Base-by-base conservation (phyloP, 768 basidiomycete species). In the Chalciporus piperatus region DNA sequence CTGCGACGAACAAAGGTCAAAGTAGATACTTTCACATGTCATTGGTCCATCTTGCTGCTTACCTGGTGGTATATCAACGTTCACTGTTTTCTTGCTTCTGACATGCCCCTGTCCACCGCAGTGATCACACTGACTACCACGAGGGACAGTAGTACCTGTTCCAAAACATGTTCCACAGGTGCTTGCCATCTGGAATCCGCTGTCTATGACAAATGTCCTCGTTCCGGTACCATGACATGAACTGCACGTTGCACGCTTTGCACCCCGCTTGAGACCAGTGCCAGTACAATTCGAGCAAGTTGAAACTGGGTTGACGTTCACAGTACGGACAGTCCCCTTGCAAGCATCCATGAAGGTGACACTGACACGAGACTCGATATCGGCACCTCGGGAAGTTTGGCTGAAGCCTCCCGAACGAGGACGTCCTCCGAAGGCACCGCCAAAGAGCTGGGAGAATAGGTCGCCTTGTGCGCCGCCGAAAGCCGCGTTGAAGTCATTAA, bases 171-270 rank as follows among this genome's bases (percentile, higher is more conserved):
- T 66, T 48, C 77, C 75, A 72, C 97, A 99, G 27, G 92, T 93
- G 55, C 85, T 90, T 20, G 93, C 85, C 92, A 99, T 95, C 67
- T 93, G 90, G 82, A 99, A 98, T 16, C 97, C 97, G 66, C 80
- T 87, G 64, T 92, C 85, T 63, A 99, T 81, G 47, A 92, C 85
- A 69, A 90, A 98, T 16, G 93, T 91, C 68, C 85, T 82, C 32
- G 87, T 83, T 41, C 97, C 97, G 20, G 89, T 79, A 50, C 97
- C 97, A 51, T 84, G 78, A 71, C 97, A 99, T 32, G 85, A 71
- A 45, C 73, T 63, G 71, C 97, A 99, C 25, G 83, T 81, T 45
- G 81, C 77, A 59, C 89, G 79, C 72, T 94, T 89, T 32, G 89
- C 83, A 28, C 96, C 96, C 19, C 82, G 71, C 71, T 89, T 97